phyloP scores from a whole-genome alignment of 257 asterid genomes.

The Scutellaria minor region DNA sequence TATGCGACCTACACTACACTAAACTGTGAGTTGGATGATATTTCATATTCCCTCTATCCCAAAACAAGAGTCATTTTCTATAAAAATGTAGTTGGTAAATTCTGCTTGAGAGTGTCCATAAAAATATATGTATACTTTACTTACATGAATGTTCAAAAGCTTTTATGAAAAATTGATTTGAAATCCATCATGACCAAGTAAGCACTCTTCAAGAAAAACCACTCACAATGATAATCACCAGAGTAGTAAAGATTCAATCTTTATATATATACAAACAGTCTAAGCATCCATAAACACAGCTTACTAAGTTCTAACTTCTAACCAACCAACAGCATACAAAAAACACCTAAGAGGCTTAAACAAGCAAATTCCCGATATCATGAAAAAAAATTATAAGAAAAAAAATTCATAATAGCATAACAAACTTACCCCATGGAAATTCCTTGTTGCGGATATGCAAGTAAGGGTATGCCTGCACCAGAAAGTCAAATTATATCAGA shows the following conservation, averaged over 20 bases:
- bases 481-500: conserved; percentile 19
- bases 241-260: conserved; percentile 14
- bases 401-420: not conserved
- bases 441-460: conserved; percentile 84
- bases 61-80: no score
- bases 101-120: no score
- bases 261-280: not conserved
- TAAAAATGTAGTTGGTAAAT: no score
- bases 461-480: conserved; percentile 69
- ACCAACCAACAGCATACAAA: not conserved
- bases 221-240: not conserved
- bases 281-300: not conserved
- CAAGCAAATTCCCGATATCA: not conserved
- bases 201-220: not conserved
- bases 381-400: not conserved
- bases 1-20: not conserved
- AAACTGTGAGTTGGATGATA: not conserved
- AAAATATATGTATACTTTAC: no score
- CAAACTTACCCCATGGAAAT: conserved; percentile 80
- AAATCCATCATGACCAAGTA: not conserved
- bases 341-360: not conserved
- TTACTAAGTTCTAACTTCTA: not conserved
- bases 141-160: not conserved
- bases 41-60: no score
- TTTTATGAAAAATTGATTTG: not conserved